Evolutionary conservation across 768 basidiomycete genomes (phyloP).

Genomic region (Heimioporus sp.): DNA sequence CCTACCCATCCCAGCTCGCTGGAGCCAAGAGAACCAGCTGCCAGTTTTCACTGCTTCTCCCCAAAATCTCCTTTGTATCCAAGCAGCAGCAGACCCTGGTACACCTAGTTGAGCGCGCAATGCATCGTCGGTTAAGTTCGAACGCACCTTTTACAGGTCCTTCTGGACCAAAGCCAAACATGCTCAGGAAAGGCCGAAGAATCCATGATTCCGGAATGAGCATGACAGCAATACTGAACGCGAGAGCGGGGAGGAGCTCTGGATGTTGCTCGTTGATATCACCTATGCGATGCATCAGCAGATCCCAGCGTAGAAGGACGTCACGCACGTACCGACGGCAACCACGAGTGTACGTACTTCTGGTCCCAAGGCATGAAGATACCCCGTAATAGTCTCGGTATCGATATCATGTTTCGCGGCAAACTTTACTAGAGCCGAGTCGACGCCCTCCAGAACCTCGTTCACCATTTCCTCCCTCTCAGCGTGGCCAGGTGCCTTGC

Average conservation of each 20-base stretch:
- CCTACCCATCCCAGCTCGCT: slow-evolving; percentile 11
- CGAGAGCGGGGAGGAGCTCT: slow-evolving; percentile 1
- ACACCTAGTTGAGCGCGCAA: not conserved
- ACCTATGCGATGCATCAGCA: not conserved
- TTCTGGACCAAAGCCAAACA: slow-evolving; percentile 15
- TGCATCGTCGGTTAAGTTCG: fast-evolving
- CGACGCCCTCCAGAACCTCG: slow-evolving; percentile 3
- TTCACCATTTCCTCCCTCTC: slow-evolving; percentile 5
- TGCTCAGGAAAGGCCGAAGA: slow-evolving; percentile 6
- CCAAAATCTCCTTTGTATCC: slow-evolving; percentile 5
- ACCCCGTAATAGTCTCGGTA: slow-evolving; percentile 1
- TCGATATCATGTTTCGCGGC: slow-evolving; percentile 2
- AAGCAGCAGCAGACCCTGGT: slow-evolving; percentile 14
- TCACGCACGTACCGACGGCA: slow-evolving; percentile 6
- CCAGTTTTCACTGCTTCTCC: not conserved
- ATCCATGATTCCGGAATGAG: slow-evolving; percentile 16
- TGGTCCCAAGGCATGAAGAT: slow-evolving; percentile 4
- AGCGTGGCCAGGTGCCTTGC: slow-evolving; percentile 2
- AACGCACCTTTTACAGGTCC: slow-evolving; percentile 14
- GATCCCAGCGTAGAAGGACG: not conserved
- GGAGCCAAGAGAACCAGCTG: slow-evolving; percentile 15
- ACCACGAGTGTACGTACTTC: slow-evolving; percentile 6
- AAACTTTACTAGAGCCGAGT: slow-evolving; percentile 1
- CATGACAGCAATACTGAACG: not conserved
- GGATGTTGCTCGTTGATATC: slow-evolving; percentile 15